Evolutionary conservation across 2,329 filamentous ascomycete genomes (phyloP), one percentile per base, ranked within the genome.

Genomic region (Aspergillus fischeri): DNA sequence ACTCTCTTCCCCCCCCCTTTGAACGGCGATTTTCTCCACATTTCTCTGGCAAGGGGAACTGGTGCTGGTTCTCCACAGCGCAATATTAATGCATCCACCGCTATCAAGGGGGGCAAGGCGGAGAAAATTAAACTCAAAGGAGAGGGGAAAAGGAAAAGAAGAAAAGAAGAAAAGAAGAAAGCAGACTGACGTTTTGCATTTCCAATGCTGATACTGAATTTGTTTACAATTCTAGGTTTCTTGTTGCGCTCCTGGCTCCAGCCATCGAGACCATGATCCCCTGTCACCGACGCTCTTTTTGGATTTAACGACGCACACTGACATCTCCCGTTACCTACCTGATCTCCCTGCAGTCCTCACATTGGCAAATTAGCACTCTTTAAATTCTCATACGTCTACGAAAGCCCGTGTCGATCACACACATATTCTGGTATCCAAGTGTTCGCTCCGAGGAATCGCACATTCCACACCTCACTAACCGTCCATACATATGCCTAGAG

Each of bases 11-110:
- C 21, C n/a, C 8, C 25, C 21, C 41, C n/a, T 21, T 44, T n/a
- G 49, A 21, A 29, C 24, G 17, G 29, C 21, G 6, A 44, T 52
- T 38, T 52, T 38, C 51, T 44, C 51, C 24, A 35, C 25, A 38
- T 27, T 29, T 35, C 41, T 20, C 41, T 44, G 41, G 14, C 27
- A 60, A 53, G 41, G 65, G 66, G 55, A 66, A 61, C 41, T 21
- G 2, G n/a, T 44, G 20, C 21, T 47, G 21, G 10, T 47, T 24
- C 44, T 47, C 44, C 44, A 47, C 44, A 47, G 44, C 24, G 11
- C 21, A 25, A 25, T 47, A 47, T 8, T n/a, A 27, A 47, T 45
- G 42, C 42, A 45, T 45, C 42, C 42, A 45, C 44, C 24, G 44
- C 44, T 47, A 47, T 27, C 44, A 47, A 47, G 21, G 44, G 44